phyloP scores from a whole-genome alignment of 176 grass and related monocot genomes.

The Triticum turgidum region DNA sequence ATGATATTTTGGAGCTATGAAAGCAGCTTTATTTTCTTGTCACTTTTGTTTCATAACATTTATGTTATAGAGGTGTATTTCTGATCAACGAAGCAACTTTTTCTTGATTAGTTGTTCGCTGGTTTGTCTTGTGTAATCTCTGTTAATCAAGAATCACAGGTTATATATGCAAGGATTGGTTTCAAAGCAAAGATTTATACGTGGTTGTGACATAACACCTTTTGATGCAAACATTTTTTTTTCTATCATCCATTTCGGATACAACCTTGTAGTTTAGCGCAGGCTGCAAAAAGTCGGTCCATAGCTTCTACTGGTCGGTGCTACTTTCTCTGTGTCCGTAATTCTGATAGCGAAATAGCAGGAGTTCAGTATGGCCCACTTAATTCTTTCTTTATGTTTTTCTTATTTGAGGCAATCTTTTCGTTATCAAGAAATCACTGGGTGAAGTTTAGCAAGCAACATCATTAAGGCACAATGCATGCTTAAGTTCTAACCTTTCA shows the following conservation, averaged over 20 bases:
- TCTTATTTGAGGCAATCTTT: slow-evolving; percentile 4
- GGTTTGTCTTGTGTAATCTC: neutral
- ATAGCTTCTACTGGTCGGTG: slow-evolving; percentile 22
- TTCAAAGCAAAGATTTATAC: neutral
- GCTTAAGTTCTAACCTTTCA: slow-evolving; percentile 18
- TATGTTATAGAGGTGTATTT: slow-evolving; percentile 7
- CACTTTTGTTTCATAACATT: neutral
- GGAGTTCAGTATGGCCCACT: neutral
- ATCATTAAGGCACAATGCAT: slow-evolving; percentile 1
- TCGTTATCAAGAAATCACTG: neutral
- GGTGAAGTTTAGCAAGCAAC: slow-evolving; percentile 3
- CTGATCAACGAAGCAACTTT: neutral
- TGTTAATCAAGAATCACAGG: neutral
- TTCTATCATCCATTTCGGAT: neutral
- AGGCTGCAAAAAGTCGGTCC: neutral
- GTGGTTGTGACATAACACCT: neutral
- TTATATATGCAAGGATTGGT: neutral
- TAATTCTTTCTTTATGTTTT: slow-evolving; percentile 3
- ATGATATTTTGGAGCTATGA: neutral
- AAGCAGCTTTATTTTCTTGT: neutral
- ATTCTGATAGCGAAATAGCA: slow-evolving; percentile 18
- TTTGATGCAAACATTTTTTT: slow-evolving; percentile 1
- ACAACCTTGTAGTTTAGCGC: neutral
- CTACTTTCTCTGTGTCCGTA: neutral
- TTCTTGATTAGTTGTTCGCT: neutral